Base-by-base conservation (phyloP, 2,329 filamentous ascomycete species). In the Cordyceps cateniannulata region DNA sequence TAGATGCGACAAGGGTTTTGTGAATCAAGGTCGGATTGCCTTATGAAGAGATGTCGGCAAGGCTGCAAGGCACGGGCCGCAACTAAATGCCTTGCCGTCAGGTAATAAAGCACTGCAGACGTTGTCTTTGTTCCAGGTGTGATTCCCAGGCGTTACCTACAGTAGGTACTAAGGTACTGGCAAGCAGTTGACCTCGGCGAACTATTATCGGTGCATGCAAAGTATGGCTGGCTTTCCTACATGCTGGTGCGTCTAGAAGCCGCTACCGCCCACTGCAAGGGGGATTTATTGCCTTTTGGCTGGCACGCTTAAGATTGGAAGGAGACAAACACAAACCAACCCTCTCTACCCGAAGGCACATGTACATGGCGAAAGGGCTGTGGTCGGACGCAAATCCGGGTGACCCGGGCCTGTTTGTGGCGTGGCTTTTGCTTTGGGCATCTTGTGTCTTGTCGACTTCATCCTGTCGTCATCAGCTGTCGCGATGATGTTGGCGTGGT, bases 401-500 rank as follows among this genome's bases (percentile, higher is more conserved):
- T 45, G n/a, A 45, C n/a, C n/a, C 18, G n/a, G 42, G n/a, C 9
- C 20, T 25, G 44, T 14, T 24, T 25, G 44, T 25, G 44, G 3
- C 44, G 40, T 45, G n/a, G n/a, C 42, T 45, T 20, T 10, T 20
- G 42, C n/a, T 10, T 20, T 45, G 18, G 10, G 22, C 20, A 25
- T 35, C 32, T 9, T 35, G 29, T 32, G 4, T n/a, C 20, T 54
- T 40, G 54, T 48, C 22, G 22, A 3, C 44, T 20, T 57, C 54
- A 57, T 59, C 18, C n/a, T 59, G 47, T 59, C 56, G 56, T 51
- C 56, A 59, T 59, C 56, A 51, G 56, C 35, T 51, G 56, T n/a
- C 25, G 24, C 29, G 49, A 59, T 29, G 32, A 42, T 44, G 55
- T 16, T 24, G 55, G 55, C 9, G 55, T 50, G 54, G 42, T n/a